Evolutionary conservation across 2,329 filamentous ascomycete species (phyloP), one percentile per base, ranked within the genome.

Genomic region (Aureobasidium sp.): DNA sequence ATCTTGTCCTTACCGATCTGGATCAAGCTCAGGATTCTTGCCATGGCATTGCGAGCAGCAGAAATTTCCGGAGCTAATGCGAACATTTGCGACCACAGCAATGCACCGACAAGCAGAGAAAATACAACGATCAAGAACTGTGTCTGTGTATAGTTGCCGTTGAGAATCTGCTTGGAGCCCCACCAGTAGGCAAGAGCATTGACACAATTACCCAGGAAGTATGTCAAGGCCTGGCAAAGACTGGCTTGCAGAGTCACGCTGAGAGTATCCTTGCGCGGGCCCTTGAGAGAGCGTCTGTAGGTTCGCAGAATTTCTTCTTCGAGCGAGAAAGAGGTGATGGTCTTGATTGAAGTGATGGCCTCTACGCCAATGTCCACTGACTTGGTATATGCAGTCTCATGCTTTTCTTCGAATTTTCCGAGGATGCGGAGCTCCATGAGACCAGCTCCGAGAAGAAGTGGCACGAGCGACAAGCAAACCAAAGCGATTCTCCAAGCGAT

Each of bases 111-210:
- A 1, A 92, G 80, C 67, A 92, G 82, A 5, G 87, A 81, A 6
- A 88, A 80, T 4, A 90, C 78, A 8, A 91, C 86, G 67, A 89
- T 87, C 71, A 91, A 86, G 75, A 91, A 91, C 57, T 84, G 75
- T n/a, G 88, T 82, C 36, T 85, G 83, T 47, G 82, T 82, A 66
- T 87, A 87, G 62, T 83, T 76, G 5, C 88, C 87, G 45, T 81
- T 78, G 57, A 86, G 81, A 63, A 91, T 89, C 65, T 85, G 84
- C 67, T 84, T 87, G 0, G 87, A 82, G 3, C 88, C 88, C 87
- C 88, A 92, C 87, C 88, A 92, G 73, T 90, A 91, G 0, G 87
- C 86, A 60, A 92, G 82, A 0, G 87, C 86, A 68, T 91, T 89
- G 29, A 90, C 83, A 56, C 89, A 79, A 68, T 87, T 88, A 22